Percentiles rank a stretch among this genome's conserved stretches.
phyloP scores from a whole-genome alignment of 2,329 filamentous ascomycete genomes.

The Hypoxylon sp. region DNA sequence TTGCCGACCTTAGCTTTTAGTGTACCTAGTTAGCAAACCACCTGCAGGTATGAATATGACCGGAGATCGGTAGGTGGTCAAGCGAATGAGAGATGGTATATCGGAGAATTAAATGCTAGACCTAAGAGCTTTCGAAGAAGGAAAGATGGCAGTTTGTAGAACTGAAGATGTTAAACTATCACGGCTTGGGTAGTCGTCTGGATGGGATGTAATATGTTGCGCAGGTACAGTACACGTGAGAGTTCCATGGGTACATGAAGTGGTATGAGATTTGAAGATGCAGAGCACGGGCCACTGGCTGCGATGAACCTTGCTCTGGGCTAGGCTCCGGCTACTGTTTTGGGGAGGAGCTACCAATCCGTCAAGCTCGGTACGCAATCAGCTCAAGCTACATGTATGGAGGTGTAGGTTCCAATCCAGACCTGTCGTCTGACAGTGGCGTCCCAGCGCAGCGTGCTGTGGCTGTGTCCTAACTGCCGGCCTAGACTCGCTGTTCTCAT shows the following conservation, averaged over 20 bases:
- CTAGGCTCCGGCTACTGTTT: slow-evolving; percentile 14
- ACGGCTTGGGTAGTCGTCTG: slow-evolving; percentile 21
- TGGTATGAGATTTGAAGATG: slow-evolving; percentile 36
- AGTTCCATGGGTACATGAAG: slow-evolving; percentile 40
- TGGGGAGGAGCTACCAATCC: slow-evolving; percentile 16
- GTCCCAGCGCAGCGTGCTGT: slow-evolving; percentile 3
- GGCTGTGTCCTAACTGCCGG: slow-evolving; percentile 23
- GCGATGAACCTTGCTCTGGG: slow-evolving; percentile 14
- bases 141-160: slow-evolving; percentile 20
- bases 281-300: slow-evolving; percentile 30
- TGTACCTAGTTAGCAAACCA: slow-evolving; percentile 6
- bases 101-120: slow-evolving; percentile 21
- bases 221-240: slow-evolving; percentile 45
- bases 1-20: slow-evolving; percentile 30
- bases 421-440: slow-evolving; percentile 13
- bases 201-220: slow-evolving; percentile 39
- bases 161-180: slow-evolving; percentile 26
- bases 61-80: slow-evolving; percentile 4
- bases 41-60: slow-evolving; percentile 12
- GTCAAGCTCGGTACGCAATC: slow-evolving; percentile 12
- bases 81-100: slow-evolving; percentile 30
- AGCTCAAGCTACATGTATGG: neutral
- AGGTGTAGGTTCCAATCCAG: neutral
- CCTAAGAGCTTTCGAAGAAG: slow-evolving; percentile 23
- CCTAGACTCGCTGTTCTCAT: slow-evolving; percentile 1